A percentile compares a stretch with the other conserved stretches of the same genome.
phyloP scores from a whole-genome alignment of 345 rosid species.

The Sisymbrium irio region DNA sequence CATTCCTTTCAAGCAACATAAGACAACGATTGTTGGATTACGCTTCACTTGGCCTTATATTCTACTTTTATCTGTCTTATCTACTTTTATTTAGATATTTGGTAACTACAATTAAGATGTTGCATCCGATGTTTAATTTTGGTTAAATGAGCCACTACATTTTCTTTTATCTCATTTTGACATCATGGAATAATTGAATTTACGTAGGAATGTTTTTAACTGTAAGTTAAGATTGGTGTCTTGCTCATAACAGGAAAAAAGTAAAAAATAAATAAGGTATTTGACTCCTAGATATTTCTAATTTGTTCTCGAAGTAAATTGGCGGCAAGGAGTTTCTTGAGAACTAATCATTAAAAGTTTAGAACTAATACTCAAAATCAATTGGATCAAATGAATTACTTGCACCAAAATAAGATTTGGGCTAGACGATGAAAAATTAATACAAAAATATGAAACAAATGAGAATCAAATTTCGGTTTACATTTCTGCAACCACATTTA shows the following conservation, averaged over 20 bases:
- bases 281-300: neutral
- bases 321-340: neutral
- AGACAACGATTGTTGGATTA: conserved; percentile 25
- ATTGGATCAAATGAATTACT: neutral
- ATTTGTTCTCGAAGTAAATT: neutral
- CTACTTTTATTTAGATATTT: neutral
- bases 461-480: neutral
- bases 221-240: conserved; percentile 16
- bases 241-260: neutral
- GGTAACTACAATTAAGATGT: conserved; percentile 23
- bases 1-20: conserved; percentile 39
- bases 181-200: neutral
- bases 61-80: conserved; percentile 4
- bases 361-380: neutral
- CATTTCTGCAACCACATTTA: neutral
- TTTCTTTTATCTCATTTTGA: neutral
- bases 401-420: neutral
- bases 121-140: conserved; percentile 14
- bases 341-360: neutral
- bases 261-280: neutral
- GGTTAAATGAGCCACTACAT: neutral
- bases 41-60: conserved; percentile 12
- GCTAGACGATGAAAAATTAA: neutral
- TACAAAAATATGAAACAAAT: neutral
- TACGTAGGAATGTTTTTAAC: conserved; percentile 13